phyloP scores from a whole-genome alignment of 495 filamentous ascomycete species.

The Xylaria nigripes region DNA sequence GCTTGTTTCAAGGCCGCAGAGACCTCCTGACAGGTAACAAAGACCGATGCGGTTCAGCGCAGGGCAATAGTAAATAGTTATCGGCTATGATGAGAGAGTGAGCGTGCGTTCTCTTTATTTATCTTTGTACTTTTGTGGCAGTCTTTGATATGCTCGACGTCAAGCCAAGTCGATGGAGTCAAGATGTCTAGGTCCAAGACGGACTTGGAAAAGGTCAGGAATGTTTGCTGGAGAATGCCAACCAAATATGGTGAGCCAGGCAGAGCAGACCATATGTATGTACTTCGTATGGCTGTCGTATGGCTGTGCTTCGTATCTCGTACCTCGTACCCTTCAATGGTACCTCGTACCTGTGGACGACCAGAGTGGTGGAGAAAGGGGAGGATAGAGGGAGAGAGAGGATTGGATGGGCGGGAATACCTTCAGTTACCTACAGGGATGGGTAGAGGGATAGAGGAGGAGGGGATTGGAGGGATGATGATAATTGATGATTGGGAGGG shows the following conservation, averaged over 20 bases:
- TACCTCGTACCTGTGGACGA: too few relatives aligned
- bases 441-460: too few relatives aligned
- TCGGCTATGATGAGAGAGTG: background rate
- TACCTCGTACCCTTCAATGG: too few relatives aligned
- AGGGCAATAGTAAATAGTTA: background rate
- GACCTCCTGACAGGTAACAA: background rate
- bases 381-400: background rate
- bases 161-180: background rate
- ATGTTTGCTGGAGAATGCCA: slow-evolving; percentile 7
- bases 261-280: background rate
- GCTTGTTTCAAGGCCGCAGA: background rate
- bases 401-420: too few relatives aligned
- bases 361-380: background rate
- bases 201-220: background rate
- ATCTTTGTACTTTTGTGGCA: background rate
- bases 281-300: background rate
- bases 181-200: slow-evolving; percentile 1
- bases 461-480: too few relatives aligned
- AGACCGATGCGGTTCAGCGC: background rate
- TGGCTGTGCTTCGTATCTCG: too few relatives aligned
- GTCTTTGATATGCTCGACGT: slow-evolving; percentile 1
- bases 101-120: background rate
- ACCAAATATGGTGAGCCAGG: background rate
- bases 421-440: too few relatives aligned
- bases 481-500: too few relatives aligned